Base-by-base conservation (phyloP, 495 filamentous ascomycete species). In the Aspergillus nanangensis region DNA sequence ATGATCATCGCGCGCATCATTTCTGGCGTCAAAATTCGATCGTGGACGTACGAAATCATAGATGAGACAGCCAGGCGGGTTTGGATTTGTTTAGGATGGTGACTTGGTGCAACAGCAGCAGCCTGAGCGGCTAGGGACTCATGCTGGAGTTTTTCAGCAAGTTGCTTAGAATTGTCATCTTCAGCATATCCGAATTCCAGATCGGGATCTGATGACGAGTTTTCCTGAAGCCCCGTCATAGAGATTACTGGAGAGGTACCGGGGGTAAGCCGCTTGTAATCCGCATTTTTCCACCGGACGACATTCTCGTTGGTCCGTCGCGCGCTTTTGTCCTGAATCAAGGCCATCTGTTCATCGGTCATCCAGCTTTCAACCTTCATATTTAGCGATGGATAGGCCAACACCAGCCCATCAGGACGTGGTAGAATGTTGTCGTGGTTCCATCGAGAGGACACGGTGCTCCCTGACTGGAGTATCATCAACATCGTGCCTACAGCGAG, bases 1-100 rank as follows among this genome's bases (percentile, higher is more conserved):
- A 98, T 95, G 47, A 98, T 93, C 93, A 98, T 97, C 22, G 90
- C 90, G 41, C 93, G 85, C 86, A 97, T 96, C 89, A 98, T 95
- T 62, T 97, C 94, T 0, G 93, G 94, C 0, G 88, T 90, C 19
- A 98, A 76, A 27, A 98, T 86, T 18, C 94, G 87, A 66, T 98
- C 93, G 62, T 91, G 88, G 60, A 96, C 93, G 69, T 97, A 98
- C 9, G 92, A 95, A 43, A 98, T 91, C 81, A 96, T 92, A n/a
- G 82, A 88, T 1, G 89, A 88, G 67, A 90, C 91, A 32, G 93
- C 90, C 7, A 98, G 78, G 32, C 90, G 81, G 14, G 93, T 97
- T 49, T 78, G 83, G 44, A 95, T 80, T n/a, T 81, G 82, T 54
- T 81, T 71, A 2, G 84, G 68, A 44, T 75, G 77, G n/a, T 77